These are phyloP conservation scores for Prototheca cutis DNA, from an alignment of 163 green algal species.

Conservation along the genomic window DNA sequence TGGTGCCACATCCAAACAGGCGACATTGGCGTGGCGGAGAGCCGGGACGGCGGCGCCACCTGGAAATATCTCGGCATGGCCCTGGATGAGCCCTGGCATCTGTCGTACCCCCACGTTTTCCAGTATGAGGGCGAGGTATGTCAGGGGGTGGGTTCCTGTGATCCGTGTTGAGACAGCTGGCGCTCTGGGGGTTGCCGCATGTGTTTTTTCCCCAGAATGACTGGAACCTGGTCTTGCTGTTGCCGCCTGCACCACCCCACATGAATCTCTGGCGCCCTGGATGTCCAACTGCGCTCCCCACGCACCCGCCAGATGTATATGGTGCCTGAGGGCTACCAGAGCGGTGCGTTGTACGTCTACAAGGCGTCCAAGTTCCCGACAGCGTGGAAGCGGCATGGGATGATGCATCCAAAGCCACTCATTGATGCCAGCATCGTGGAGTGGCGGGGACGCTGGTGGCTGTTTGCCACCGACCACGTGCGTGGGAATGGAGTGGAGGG, in stretches of 20 bases:
- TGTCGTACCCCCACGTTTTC: constrained; percentile 33
- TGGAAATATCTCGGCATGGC: constrained; percentile 14
- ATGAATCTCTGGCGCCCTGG: too few relatives aligned
- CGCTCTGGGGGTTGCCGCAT: too few relatives aligned
- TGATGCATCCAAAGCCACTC: constrained; percentile 8
- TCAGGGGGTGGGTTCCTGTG: too few relatives aligned
- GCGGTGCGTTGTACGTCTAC: constrained; percentile 19
- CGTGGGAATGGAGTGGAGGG: not conserved
- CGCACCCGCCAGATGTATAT: constrained; percentile 32
- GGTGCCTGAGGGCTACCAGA: constrained; percentile 24
- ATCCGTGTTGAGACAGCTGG: too few relatives aligned
- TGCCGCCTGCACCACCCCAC: too few relatives aligned
- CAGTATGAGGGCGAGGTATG: constrained; percentile 4
- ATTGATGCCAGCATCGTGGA: constrained; percentile 16
- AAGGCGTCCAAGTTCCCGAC: constrained; percentile 11
- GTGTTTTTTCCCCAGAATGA: too few relatives aligned
- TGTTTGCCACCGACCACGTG: constrained; percentile 19
- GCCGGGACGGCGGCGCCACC: not conserved
- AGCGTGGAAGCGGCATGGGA: not conserved
- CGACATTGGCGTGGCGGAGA: constrained; percentile 10
- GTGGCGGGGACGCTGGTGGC: constrained; percentile 15
- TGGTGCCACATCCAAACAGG: constrained; percentile 1
- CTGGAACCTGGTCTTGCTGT: too few relatives aligned
- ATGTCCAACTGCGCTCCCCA: too few relatives aligned
- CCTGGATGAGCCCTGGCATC: constrained; percentile 28